Conservation (phyloP, 768 basidiomycete species). For the Mycena metata region DNA sequence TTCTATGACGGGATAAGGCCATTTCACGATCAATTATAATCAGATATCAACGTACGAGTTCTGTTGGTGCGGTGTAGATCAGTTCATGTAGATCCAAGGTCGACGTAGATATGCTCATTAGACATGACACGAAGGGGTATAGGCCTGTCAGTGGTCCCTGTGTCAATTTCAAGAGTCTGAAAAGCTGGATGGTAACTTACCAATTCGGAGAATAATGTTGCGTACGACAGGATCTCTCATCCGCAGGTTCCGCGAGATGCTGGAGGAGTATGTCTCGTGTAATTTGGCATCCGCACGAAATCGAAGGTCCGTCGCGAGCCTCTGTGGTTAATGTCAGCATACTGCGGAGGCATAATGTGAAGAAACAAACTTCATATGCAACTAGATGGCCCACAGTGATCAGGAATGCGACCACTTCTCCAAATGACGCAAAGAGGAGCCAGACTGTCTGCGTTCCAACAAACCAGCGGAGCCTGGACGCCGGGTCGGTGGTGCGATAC, state of each 20-base stretch:
- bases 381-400: conserved; percentile 10
- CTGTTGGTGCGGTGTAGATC: not conserved
- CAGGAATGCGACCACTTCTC: conserved; percentile 13
- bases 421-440: conserved; percentile 9
- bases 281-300: too few species aligned
- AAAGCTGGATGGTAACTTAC: not conserved
- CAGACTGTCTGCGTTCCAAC: conserved; percentile 22
- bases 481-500: conserved; percentile 19
- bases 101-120: conserved; percentile 16
- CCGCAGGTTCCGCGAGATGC: not conserved
- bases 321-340: not conserved
- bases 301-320: too few species aligned
- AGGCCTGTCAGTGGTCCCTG: not conserved
- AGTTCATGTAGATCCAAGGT: not conserved
- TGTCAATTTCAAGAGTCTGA: not conserved
- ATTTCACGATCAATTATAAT: not conserved
- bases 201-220: conserved; percentile 16
- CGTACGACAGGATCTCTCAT: conserved; percentile 5
- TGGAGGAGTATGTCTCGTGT: not conserved
- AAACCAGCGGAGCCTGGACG: conserved; percentile 14
- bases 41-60: not conserved
- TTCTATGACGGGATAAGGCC: not conserved
- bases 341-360: not conserved
- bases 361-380: conserved; percentile 8
- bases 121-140: conserved; percentile 19